These are phyloP conservation scores for Zygosaccharomyces bailii DNA, from an alignment of 805 yeast species.

Conservation along the genomic window DNA sequence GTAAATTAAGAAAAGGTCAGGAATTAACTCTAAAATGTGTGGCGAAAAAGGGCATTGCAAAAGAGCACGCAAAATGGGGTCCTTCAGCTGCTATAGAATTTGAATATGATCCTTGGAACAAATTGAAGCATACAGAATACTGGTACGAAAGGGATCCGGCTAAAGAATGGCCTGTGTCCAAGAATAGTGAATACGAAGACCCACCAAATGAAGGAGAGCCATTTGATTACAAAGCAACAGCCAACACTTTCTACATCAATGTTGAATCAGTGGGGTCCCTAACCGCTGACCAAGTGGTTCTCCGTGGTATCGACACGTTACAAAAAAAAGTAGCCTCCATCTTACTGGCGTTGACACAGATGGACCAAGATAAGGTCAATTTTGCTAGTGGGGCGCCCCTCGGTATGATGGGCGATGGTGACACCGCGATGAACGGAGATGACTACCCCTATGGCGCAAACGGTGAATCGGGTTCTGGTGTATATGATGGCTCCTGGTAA, in stretches of 20 bases:
- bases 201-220: conserved; percentile 83
- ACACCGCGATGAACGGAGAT: conserved; percentile 32
- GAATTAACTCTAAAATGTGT: conserved; percentile 85
- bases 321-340: conserved; percentile 90
- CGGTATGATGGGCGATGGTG: conserved; percentile 38
- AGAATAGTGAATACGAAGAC: conserved; percentile 93
- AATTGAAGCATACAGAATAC: conserved; percentile 88
- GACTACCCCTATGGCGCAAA: conserved; percentile 34
- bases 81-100: conserved; percentile 95
- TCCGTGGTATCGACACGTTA: conserved; percentile 76
- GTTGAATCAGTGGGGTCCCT: conserved; percentile 91
- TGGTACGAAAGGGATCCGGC: conserved; percentile 93
- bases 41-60: conserved; percentile 95
- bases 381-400: conserved; percentile 42
- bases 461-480: conserved; percentile 29
- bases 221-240: conserved; percentile 81
- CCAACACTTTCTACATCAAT: conserved; percentile 77
- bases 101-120: conserved; percentile 99
- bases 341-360: conserved; percentile 60
- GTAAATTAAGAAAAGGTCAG: conserved; percentile 89
- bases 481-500: conserved; percentile 37
- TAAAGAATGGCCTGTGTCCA: conserved; percentile 89
- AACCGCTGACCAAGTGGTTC: conserved; percentile 83
- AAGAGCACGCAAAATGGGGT: conserved; percentile 98
- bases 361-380: conserved; percentile 40